Conservation (phyloP, 2,329 filamentous ascomycete genomes). For the Aureobasidium sp. region DNA sequence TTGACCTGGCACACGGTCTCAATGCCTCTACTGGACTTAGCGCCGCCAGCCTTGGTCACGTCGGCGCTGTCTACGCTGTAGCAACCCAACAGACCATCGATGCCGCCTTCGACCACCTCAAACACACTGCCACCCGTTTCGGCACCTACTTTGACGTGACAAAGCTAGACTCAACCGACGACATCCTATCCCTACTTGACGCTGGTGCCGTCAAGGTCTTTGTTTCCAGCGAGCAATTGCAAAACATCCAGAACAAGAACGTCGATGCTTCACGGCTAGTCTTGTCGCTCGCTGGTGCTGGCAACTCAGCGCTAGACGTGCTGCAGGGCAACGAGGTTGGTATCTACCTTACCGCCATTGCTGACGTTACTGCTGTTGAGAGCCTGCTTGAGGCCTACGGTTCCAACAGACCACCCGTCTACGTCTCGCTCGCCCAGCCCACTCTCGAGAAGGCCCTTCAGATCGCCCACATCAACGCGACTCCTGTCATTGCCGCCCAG, state of each 20-base stretch:
- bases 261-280: slow-evolving; percentile 50
- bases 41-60: slow-evolving; percentile 45
- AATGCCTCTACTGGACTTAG: slow-evolving; percentile 41
- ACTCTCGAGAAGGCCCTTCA: slow-evolving; percentile 31
- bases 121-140: slow-evolving; percentile 46
- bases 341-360: slow-evolving; percentile 33
- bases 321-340: slow-evolving; percentile 34
- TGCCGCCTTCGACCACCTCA: slow-evolving; percentile 43
- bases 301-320: slow-evolving; percentile 31
- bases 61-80: slow-evolving; percentile 49
- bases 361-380: slow-evolving; percentile 32
- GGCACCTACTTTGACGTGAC: slow-evolving; percentile 70
- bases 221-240: slow-evolving; percentile 61
- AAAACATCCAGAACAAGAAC: slow-evolving; percentile 43
- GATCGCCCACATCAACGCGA: slow-evolving; percentile 38
- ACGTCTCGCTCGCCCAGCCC: slow-evolving; percentile 38
- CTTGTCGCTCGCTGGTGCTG: slow-evolving; percentile 40
- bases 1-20: slow-evolving; percentile 37
- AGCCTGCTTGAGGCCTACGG: slow-evolving; percentile 43
- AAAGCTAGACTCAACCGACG: slow-evolving; percentile 56
- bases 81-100: slow-evolving; percentile 38
- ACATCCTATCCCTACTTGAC: slow-evolving; percentile 74
- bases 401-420: slow-evolving; percentile 40
- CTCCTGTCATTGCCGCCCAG: slow-evolving; percentile 67
- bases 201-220: slow-evolving; percentile 79